Base-by-base conservation (phyloP, 176 grass and related monocot species). In the Phoenix dactylifera region DNA sequence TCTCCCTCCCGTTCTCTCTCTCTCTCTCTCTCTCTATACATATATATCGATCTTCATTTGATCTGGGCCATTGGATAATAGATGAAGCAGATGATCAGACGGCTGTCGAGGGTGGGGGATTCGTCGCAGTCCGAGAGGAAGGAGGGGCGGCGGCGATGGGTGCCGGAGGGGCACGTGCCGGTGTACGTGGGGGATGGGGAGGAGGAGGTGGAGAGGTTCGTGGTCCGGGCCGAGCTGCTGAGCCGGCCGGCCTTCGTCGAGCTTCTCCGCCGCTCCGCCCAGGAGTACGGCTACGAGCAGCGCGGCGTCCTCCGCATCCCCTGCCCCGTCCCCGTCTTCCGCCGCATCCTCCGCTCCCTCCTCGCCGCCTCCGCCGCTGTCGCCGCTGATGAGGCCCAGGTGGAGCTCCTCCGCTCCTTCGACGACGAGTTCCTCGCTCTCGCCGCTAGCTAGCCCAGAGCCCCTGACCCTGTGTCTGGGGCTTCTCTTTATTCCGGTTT, bases 251-350 rank as follows among this genome's bases (percentile, higher is more conserved):
- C 72, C 59, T 71, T 93, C 54, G 76, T 82, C 6, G 83, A 87
- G 74, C 76, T 93, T 18, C 70, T 93, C 24, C 52, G 74, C 17
- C 68, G 74, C 3, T 79, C 88, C 0, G 88, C 83, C 22, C 83
- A 84, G 80, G 83, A 84, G 77, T 93, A 93, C 74, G 88, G 88
- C 3, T 93, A 87, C 69, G 50, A 66, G 57, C 88, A 93, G 65
- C 69, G 75, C 30, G 88, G 88, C 12, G 83, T 85, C 3, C 67
- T 93, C 26, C 88, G 88, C 62, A 87, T 93, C 58, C 88, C 83
- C 0, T 93, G 88, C 80, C 55, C 76, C 39, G 73, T 57, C 26
- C 67, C 57, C 7, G 61, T 84, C 26, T 93, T 93, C 80, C 83
- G 73, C 32, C 74, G 63, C 39, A 74, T 79, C 22, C 68, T 93